Base-by-base conservation (phyloP, 2,329 filamentous ascomycete genomes). In the Fusarium secorum region DNA sequence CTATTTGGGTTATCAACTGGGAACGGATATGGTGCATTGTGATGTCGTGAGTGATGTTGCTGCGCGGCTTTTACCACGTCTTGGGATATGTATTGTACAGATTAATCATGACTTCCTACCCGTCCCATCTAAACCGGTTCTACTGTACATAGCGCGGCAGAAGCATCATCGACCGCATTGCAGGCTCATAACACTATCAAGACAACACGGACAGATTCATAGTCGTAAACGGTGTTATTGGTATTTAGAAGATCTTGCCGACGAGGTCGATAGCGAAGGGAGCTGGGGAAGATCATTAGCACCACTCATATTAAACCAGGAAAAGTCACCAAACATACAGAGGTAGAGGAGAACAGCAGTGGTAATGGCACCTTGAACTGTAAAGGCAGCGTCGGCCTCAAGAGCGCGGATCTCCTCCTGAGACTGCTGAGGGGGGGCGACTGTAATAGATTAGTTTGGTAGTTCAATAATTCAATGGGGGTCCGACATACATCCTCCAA, bases 341-440 rank as follows among this genome's bases (percentile, higher is more conserved):
- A 96, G 83, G 79, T 95, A 95, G 52, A 96, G 86, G 53, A 92
- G 81, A 41, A 90, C 84, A 70, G 90, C 90, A 20, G 89, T 89
- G 41, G 88, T 86, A 60, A 91, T 78, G 68, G 91, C 91, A 76
- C 85, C 86, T 83, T 92, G 89, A 73, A 95, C 84, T 54, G 90
- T 91, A 74, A 86, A 85, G 76, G 83, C 84, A 54, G 93, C 92
- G 79, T 91, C 87, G 66, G 85, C 84, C 85, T 95, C 92, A 79
- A 90, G 86, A 77, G 85, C 84, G 78, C 86, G 86, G 79, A 95
- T 87, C 86, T 95, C 91, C 80, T 91, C 89, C 64, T 88, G 84
- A 64, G 89, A 89, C 76, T 89, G 87, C 80, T 89, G 90, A 79
- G 91, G 91, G 82, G 92, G 87, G 74, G 86, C 89, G 84, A 89